Base-by-base conservation (phyloP, 495 filamentous ascomycete genomes). In the Annulohypoxylon nitens region DNA sequence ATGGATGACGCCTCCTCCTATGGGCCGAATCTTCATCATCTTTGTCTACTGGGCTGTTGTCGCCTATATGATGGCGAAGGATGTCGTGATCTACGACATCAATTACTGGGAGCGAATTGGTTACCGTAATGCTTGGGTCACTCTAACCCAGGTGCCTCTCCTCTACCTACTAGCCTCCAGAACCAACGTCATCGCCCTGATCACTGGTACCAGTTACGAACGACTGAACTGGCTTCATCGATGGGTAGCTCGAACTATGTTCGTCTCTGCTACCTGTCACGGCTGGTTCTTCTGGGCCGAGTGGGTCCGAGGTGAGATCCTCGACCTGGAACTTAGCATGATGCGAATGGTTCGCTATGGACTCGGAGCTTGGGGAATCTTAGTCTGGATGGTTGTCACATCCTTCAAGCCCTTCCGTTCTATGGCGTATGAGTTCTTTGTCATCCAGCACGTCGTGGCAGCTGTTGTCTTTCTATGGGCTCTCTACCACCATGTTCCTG, bases 201-300 rank as follows among this genome's bases (percentile, higher is more conserved):
- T 95, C 14, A 85, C 86, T 6, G 93, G 92, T 3, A 87, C 86
- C 37, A 90, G 89, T 62, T 89, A 96, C 67, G 91, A 93, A 80
- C 84, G 90, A 14, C 78, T 97, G 55, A 95, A 95, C 74, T 95
- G 93, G 93, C 85, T 94, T 60, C 93, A 97, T 76, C 86, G 93
- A 64, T 95, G 93, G 92, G 87, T 90, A 11, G 87, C 91, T 1
- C 88, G 93, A 16, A 92, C 88, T 39, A 84, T 96, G 74, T 90
- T 94, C 61, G 78, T 95, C 16, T 93, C 91, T 0, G 88, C 88
- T 0, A 91, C 92, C 1, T 86, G 95, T 6, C 93, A 97, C 74
- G 87, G 93, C 70, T 88, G 85, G 37, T 90, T 91, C 74, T 96
- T 91, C 80, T 90, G 91, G 67, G 79, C 84, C 11, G 86, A 88